Evolutionary conservation across 208 protist genomes (phyloP).

Genomic region (Endotrypanum monterogeii): DNA sequence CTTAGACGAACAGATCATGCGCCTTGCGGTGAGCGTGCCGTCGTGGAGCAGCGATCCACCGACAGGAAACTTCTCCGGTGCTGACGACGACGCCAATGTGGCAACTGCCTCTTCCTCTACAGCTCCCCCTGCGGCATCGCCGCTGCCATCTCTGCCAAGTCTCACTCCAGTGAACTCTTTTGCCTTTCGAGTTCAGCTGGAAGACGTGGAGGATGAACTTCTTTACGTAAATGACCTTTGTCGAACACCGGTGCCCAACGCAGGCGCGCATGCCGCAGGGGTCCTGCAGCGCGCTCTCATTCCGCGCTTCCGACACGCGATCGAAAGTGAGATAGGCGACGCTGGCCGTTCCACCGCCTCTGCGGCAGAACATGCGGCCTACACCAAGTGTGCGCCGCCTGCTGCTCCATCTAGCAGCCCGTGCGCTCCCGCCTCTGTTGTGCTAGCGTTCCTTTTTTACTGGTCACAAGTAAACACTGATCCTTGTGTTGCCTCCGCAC

Average conservation of each 20-base stretch:
- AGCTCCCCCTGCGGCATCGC: neutral
- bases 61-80: neutral
- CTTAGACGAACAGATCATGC: slow-evolving; percentile 36
- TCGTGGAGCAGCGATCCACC: slow-evolving; percentile 13
- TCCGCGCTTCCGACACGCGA: slow-evolving; percentile 17
- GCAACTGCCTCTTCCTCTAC: neutral
- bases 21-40: slow-evolving; percentile 38
- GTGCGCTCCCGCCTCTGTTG: slow-evolving; percentile 15
- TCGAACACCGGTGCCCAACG: slow-evolving; percentile 34
- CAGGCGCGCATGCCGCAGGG: slow-evolving; percentile 8
- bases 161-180: neutral
- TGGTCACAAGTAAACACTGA: slow-evolving; percentile 33
- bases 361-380: neutral
- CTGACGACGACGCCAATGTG: neutral
- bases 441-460: slow-evolving; percentile 28
- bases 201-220: slow-evolving; percentile 84
- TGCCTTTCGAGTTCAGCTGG: slow-evolving; percentile 26
- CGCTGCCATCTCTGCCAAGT: neutral
- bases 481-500: slow-evolving; percentile 14
- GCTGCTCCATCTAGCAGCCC: neutral
- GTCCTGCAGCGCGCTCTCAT: slow-evolving; percentile 32
- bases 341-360: neutral
- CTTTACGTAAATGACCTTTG: slow-evolving; percentile 87
- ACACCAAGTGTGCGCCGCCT: neutral
- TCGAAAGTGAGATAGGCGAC: slow-evolving; percentile 7